A percentile compares a stretch with the other conserved stretches of the same genome.
Evolutionary conservation across 257 asterid species (phyloP).

Genomic region (Sherardia arvensis): DNA sequence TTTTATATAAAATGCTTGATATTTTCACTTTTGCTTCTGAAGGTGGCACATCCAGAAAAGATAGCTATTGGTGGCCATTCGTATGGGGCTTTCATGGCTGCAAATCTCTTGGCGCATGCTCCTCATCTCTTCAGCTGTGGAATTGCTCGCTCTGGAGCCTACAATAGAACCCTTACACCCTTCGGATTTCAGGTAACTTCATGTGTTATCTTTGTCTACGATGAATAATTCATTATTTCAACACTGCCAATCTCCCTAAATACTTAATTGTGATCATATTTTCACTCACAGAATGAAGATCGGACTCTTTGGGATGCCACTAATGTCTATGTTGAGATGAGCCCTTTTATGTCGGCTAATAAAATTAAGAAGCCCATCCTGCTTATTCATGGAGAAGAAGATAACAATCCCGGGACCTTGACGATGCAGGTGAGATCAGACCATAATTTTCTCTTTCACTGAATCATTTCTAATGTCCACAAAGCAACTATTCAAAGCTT

Average conservation of each 20-base stretch:
- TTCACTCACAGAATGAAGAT: slow-evolving; percentile 65
- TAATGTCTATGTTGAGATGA: slow-evolving; percentile 70
- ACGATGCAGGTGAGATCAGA: slow-evolving; percentile 79
- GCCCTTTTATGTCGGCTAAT: slow-evolving; percentile 91
- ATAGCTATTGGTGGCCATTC: slow-evolving; percentile 97
- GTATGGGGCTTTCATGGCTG: slow-evolving; percentile 99
- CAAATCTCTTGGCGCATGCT: slow-evolving; percentile 96
- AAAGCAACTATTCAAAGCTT: background rate
- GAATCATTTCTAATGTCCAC: background rate
- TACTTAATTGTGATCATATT: background rate
- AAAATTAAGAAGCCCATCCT: slow-evolving; percentile 93
- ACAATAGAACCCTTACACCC: slow-evolving; percentile 97
- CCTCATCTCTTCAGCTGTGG: slow-evolving; percentile 95
- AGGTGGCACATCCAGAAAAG: slow-evolving; percentile 96
- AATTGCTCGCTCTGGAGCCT: slow-evolving; percentile 98
- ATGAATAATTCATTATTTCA: background rate
- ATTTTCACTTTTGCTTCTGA: slow-evolving; percentile 16
- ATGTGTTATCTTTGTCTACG: background rate
- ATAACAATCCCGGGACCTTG: slow-evolving; percentile 92
- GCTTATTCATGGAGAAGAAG: slow-evolving; percentile 98
- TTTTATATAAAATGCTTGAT: slow-evolving; percentile 3
- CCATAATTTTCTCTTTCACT: background rate
- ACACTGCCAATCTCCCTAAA: background rate
- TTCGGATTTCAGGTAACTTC: slow-evolving; percentile 89
- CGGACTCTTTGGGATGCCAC: slow-evolving; percentile 99